Evolutionary conservation across 2,329 filamentous ascomycete genomes (phyloP), one percentile per base, ranked within the genome.

Genomic region (Penicillium sp.): DNA sequence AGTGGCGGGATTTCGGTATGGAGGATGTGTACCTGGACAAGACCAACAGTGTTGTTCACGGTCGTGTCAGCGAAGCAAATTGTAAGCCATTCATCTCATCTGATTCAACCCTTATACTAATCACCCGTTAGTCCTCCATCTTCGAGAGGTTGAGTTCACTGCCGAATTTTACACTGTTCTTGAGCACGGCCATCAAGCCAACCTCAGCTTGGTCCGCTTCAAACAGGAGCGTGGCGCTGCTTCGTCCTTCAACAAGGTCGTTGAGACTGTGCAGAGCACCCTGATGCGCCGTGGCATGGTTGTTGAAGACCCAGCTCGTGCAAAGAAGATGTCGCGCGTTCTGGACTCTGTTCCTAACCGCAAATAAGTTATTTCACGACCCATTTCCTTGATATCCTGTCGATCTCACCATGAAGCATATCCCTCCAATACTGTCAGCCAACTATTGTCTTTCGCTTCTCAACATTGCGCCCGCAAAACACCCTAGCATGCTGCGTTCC

Each of bases 201-300:
- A 88, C 47, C 82, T 97, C 54, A 90, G 89, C 72, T 86, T 97
- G 63, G 86, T 90, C 31, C 88, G 91, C 37, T 91, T 97, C 73
- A 93, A 90, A 1, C 93, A 97, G 70, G 91, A 94, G 70, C 88
- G 88, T 57, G 94, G 93, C n/a, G 93, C 93, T 2, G 92, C 91
- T 38, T 94, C 89, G 67, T 94, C 89, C 66, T 96, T 97, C 77
- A 84, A 91, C 71, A 87, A 86, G 69, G 89, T 96, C 10, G 84
- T 95, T 27, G 89, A 92, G 58, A 89, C 89, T 3, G 81, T 97
- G 66, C 83, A 88, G 63, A 80, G 84, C 21, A 84, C 91, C 17
- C 86, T 95, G 71, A 81, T 81, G 62, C 80, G 80, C 59, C 85
- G 87, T 29, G 81, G 82, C 27, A 78, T 93, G 65, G 76, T 96